Base-by-base conservation (phyloP, 2,329 filamentous ascomycete genomes). In the Fusarium sp. region DNA sequence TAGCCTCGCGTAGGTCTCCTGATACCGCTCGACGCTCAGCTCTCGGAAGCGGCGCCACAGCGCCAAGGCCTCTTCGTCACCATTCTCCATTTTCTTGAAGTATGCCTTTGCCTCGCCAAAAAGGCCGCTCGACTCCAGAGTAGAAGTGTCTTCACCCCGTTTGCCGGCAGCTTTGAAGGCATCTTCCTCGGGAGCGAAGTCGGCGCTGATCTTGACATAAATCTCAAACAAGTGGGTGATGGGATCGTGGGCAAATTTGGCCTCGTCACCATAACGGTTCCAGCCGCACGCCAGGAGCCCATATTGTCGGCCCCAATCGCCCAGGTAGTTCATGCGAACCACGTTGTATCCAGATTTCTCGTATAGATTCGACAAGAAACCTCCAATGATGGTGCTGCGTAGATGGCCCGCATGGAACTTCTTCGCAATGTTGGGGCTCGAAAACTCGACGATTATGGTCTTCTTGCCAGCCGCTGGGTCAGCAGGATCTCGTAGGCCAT, bases 231-330 rank as follows among this genome's bases (percentile, higher is more conserved):
- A 82, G 77, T 94, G 92, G 60, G 89, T 88, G 70, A 94, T 91
- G 2, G 92, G 91, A 73, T 94, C 90, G 52, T 84, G 83, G 47
- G 85, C 79, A 11, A 93, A 82, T 62, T 87, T 85, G 55, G 91
- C 88, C 73, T 94, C 90, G 47, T 84, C 88, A 2, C 92, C 92
- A 71, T 90, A 93, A 67, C 86, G 87, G 68, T 90, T 82, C 79
- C 90, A 94, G 0, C 90, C 92, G 34, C 92, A 84, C 7, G 90
- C 90, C 43, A 94, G 81, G 9, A 94, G 85, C 63, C 86, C 86
- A 50, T 87, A 92, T 75, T 92, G 91, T 79, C 92, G 92, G 27
- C 92, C 92, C 92, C 92, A 94, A 77, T 94, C 92, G 37, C 92
- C 92, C 0, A 94, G 85, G 75, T 94, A 94, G 80, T 94, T 94